A percentile compares a stretch with the other conserved stretches of the same genome.
phyloP scores from a whole-genome alignment of 2,329 filamentous ascomycete species.

The Leptographium wingfieldii region DNA sequence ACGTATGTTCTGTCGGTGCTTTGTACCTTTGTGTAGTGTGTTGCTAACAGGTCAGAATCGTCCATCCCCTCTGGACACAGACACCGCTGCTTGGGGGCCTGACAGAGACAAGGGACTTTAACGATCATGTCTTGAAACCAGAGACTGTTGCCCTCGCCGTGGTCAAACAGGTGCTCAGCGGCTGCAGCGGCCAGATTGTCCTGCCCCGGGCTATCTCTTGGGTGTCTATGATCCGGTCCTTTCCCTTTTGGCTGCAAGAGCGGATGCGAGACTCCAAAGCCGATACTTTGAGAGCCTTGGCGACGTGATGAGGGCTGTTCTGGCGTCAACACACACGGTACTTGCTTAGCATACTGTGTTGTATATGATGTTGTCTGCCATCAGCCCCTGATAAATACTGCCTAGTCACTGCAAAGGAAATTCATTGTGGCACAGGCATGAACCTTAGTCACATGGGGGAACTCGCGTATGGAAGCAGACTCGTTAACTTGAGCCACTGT shows the following conservation, averaged over 20 bases:
- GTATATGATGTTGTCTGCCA: too few species aligned
- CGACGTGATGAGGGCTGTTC: neutral
- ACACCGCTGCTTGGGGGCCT: constrained; percentile 22
- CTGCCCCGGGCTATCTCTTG: constrained; percentile 32
- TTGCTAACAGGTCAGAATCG: neutral
- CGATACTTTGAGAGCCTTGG: neutral
- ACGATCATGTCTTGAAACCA: constrained; percentile 40
- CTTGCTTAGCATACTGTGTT: too few species aligned
- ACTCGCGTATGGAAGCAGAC: neutral
- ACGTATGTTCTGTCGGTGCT: neutral
- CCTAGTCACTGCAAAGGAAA: neutral
- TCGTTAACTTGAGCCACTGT: too few species aligned
- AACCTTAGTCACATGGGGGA: constrained; percentile 6
- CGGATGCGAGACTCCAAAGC: neutral
- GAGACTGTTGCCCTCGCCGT: constrained; percentile 54
- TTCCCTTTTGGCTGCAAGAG: constrained; percentile 27
- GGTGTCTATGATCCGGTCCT: constrained; percentile 31
- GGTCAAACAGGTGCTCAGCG: constrained; percentile 44
- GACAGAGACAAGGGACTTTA: constrained; percentile 52
- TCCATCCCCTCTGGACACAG: constrained; percentile 8
- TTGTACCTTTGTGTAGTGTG: neutral
- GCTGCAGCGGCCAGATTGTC: constrained; percentile 43
- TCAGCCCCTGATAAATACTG: too few species aligned
- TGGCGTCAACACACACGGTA: too few species aligned
- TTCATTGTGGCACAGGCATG: constrained; percentile 4